Conservation (phyloP, 1,284 basidiomycete species). For the Ceratobasidium papillatum region DNA sequence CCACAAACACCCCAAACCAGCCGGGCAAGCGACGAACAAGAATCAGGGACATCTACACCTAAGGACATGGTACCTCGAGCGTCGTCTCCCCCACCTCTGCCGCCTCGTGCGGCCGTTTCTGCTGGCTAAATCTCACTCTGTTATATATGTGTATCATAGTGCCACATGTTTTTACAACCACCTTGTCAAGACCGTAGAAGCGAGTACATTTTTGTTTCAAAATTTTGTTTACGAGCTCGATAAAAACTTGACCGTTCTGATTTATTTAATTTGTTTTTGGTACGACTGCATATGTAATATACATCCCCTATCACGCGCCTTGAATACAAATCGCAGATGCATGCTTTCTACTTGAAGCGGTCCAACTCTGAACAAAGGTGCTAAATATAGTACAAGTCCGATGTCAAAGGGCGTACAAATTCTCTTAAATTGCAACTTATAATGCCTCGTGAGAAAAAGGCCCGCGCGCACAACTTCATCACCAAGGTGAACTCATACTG, state of each 20-base stretch:
- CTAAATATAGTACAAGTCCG: too few relatives aligned
- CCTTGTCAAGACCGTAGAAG: neutral
- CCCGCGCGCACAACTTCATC: too few relatives aligned
- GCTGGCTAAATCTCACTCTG: neutral
- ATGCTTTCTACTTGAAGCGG: neutral
- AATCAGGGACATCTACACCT: constrained; percentile 21
- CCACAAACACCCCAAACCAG: constrained; percentile 17
- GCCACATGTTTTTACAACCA: neutral
- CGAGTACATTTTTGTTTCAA: neutral
- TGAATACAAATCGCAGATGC: neutral
- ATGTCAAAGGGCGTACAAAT: too few relatives aligned
- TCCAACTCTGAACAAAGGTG: neutral
- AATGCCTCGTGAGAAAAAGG: too few relatives aligned
- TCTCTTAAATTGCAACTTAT: too few relatives aligned
- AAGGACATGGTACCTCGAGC: neutral
- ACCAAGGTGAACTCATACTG: too few relatives aligned
- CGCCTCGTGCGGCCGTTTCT: constrained; percentile 25
- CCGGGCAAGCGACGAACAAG: neutral
- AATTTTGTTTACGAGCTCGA: neutral
- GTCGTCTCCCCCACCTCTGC: constrained; percentile 28
- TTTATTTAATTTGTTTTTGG: neutral
- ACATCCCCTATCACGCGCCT: neutral
- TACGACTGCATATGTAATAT: constrained; percentile 23
- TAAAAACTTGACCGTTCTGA: neutral
- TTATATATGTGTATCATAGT: constrained; percentile 29